phyloP scores from a whole-genome alignment of 192 early-diverging fungal species.

The Mortierella hygrophila region DNA sequence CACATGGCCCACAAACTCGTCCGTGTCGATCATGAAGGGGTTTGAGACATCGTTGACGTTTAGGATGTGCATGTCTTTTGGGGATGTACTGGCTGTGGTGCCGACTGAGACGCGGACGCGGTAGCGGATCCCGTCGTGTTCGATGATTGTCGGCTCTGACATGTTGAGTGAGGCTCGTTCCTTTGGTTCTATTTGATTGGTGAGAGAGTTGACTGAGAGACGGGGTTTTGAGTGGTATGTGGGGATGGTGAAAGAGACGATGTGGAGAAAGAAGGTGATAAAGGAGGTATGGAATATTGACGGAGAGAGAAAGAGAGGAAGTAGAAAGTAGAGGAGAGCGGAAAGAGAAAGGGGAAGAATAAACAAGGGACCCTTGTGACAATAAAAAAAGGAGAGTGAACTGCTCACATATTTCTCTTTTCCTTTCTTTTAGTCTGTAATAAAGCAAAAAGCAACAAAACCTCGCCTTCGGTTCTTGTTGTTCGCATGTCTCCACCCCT shows the following conservation, averaged over 20 bases:
- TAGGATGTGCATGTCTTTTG: constrained; percentile 9
- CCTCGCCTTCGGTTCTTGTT: background rate
- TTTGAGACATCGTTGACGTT: constrained; percentile 30
- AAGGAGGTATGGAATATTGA: background rate
- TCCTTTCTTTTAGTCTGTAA: background rate
- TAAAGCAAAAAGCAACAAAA: background rate
- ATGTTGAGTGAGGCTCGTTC: background rate
- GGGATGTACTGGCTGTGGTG: background rate
- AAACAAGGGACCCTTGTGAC: background rate
- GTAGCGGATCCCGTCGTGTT: constrained; percentile 17
- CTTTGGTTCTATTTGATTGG: background rate
- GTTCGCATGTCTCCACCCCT: background rate
- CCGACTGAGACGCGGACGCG: constrained; percentile 33
- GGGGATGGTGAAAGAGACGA: background rate
- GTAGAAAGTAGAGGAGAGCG: background rate
- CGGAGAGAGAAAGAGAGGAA: background rate
- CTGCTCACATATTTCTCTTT: background rate
- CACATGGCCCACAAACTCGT: constrained; percentile 44
- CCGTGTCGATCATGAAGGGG: constrained; percentile 24
- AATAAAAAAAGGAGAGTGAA: background rate
- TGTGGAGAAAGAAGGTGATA: background rate
- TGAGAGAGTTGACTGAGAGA: background rate
- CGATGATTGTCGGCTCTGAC: background rate
- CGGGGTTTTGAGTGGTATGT: background rate
- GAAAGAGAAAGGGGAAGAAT: background rate